Conservation (phyloP, 108 stramenopile genomes). For the Phaeodactylum tricornutum region DNA sequence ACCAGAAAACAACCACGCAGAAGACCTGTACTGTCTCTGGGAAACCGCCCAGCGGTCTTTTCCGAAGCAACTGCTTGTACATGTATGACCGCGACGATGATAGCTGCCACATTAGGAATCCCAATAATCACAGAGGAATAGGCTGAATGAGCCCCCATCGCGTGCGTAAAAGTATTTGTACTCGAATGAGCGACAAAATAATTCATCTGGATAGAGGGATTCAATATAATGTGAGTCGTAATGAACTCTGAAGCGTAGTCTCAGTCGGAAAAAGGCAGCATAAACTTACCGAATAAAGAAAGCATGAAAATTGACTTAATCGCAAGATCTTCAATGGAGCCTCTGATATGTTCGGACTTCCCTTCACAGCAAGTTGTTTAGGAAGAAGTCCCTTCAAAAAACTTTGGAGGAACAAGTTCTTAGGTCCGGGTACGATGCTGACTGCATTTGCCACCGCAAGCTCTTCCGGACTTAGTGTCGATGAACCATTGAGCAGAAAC, state of each 20-base stretch:
- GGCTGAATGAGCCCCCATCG: slow-evolving; percentile 26
- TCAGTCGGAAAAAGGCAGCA: neutral
- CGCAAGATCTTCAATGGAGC: too few relatives aligned
- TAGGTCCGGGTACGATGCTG: too few relatives aligned
- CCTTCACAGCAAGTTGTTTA: too few relatives aligned
- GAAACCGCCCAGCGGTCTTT: neutral
- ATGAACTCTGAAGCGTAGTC: neutral
- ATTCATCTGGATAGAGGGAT: slow-evolving; percentile 30
- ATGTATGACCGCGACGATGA: slow-evolving; percentile 51
- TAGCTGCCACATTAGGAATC: slow-evolving; percentile 46
- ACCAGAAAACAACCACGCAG: slow-evolving; percentile 15
- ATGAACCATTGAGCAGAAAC: too few relatives aligned
- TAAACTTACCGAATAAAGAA: slow-evolving; percentile 23
- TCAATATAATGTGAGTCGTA: neutral
- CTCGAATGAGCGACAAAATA: slow-evolving; percentile 66
- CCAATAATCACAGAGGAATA: slow-evolving; percentile 51
- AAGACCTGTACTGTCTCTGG: neutral
- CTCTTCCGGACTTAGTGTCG: too few relatives aligned
- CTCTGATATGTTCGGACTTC: too few relatives aligned
- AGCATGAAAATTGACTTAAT: slow-evolving; percentile 10
- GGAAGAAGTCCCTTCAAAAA: too few relatives aligned
- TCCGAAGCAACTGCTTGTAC: slow-evolving; percentile 14
- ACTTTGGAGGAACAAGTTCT: too few relatives aligned
- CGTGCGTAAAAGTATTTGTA: slow-evolving; percentile 33
- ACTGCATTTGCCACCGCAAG: slow-evolving; percentile 10